Evolutionary conservation across 495 filamentous ascomycete genomes (phyloP), one percentile per base, ranked within the genome.

Genomic region (Tuber aestivum): DNA sequence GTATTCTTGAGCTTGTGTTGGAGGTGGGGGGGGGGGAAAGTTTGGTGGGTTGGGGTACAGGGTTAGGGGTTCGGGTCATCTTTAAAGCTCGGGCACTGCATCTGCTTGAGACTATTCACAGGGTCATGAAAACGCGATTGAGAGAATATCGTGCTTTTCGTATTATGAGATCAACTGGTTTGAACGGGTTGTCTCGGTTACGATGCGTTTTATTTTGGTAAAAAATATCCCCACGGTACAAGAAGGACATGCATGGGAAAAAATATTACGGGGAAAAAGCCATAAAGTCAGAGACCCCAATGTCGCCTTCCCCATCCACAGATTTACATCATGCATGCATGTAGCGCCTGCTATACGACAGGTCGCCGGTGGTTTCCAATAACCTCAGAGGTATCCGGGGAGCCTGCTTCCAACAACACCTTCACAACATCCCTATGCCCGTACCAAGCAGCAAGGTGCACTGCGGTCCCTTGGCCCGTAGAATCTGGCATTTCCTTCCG

Each of bases 401-500:
- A 65, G 20, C 56, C 56, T 65, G 56, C 56, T 6, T 65, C 56
- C 56, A 65, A 65, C 56, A 65, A 35, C 56, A 65, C 56, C 56
- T 65, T 65, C 27, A 65, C 56, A 65, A 65, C 27, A 32, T 65
- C 56, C 56, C 56, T 65, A 35, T 65, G 56, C 35, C 56, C 56
- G 14, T 65, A 65, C 56, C 56, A 65, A 65, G 56, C 56, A 65
- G 56, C 56, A 35, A 65, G 56, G 18, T 65, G 56, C 12, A 65
- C 56, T 8, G 56, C 56, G 8, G 56, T 65, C 3, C 56, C 56
- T 32, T 65, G 56, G 14, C 20, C 32, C 12, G 56, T 65, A 35
- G 56, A 65, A 65, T 65, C 56, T 35, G 56, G 56, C 56, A 65
- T 65, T 32, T 65, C 12, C 27, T 65, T 65, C 56, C 5, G 48